Conservation (phyloP, 306 rosid species). For the Malus asiatica region DNA sequence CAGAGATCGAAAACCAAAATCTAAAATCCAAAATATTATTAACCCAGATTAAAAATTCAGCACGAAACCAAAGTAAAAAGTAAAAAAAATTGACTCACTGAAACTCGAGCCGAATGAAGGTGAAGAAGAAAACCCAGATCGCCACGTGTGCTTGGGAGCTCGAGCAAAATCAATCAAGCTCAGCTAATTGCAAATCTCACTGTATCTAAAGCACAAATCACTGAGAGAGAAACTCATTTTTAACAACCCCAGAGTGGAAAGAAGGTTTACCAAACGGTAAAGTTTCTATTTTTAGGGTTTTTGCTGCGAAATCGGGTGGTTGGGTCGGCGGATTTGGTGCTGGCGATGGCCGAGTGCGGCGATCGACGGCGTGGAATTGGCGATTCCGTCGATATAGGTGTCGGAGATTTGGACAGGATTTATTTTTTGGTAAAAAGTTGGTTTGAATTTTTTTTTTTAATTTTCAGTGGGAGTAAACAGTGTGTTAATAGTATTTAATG, state of each 20-base stretch:
- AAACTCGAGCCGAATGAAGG: slow-evolving; percentile 43
- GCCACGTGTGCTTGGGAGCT: slow-evolving; percentile 65
- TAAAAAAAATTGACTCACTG: slow-evolving; percentile 41
- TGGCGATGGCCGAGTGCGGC: slow-evolving; percentile 21
- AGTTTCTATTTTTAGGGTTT: slow-evolving; percentile 13
- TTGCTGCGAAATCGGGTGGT: slow-evolving; percentile 2
- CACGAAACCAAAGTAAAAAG: slow-evolving; percentile 6
- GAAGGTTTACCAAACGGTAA: neutral
- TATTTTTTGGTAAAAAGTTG: slow-evolving; percentile 24
- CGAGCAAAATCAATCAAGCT: slow-evolving; percentile 42
- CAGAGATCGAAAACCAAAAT: slow-evolving; percentile 25
- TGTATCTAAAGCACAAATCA: slow-evolving; percentile 35
- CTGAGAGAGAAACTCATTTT: slow-evolving; percentile 29
- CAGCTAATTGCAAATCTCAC: slow-evolving; percentile 41
- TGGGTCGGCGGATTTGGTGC: slow-evolving; percentile 25
- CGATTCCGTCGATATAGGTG: slow-evolving; percentile 40
- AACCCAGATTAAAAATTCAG: neutral
- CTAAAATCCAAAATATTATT: slow-evolving; percentile 2
- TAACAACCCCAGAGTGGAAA: slow-evolving; percentile 15
- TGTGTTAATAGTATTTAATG: slow-evolving; percentile 29
- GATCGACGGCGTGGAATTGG: slow-evolving; percentile 40
- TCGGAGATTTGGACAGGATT: slow-evolving; percentile 25
- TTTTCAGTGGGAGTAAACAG: slow-evolving; percentile 29
- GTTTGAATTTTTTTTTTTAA: slow-evolving; percentile 11
- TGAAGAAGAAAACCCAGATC: slow-evolving; percentile 65